Evolutionary conservation across 768 basidiomycete species (phyloP).

Genomic region (Epithele typhae): DNA sequence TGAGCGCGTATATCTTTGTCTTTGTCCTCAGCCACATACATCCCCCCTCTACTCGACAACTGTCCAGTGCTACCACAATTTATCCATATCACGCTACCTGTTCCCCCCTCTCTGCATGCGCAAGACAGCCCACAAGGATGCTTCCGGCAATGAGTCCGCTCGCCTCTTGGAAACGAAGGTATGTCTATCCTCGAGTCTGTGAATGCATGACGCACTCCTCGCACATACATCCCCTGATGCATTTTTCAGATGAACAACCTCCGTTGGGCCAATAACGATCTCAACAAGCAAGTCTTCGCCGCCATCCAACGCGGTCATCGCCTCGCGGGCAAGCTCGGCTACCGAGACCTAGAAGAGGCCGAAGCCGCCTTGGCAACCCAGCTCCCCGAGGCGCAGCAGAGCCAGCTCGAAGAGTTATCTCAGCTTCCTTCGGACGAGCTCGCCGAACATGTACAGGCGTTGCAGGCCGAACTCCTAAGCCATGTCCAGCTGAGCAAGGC

Average conservation of each 20-base stretch:
- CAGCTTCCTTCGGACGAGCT: conserved; percentile 8
- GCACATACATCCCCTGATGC: background rate
- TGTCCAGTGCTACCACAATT: no score
- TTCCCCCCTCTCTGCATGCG: no score
- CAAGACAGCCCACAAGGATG: no score
- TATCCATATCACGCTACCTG: no score
- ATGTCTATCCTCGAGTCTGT: no score
- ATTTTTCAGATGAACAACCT: conserved; percentile 24
- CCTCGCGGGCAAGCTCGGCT: conserved; percentile 42
- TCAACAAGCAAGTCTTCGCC: conserved; percentile 36
- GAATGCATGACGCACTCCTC: no score
- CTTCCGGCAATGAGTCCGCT: no score
- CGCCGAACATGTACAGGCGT: conserved; percentile 6
- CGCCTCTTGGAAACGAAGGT: no score
- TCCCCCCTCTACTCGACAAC: no score
- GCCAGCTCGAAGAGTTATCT: conserved; percentile 4
- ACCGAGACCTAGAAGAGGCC: conserved; percentile 38
- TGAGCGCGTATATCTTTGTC: no score
- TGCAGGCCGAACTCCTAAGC: conserved; percentile 11
- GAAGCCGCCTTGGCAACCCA: conserved; percentile 25
- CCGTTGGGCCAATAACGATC: conserved; percentile 31
- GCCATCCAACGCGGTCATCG: conserved; percentile 31
- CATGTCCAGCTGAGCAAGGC: conserved; percentile 12
- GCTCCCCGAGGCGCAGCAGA: conserved; percentile 1
- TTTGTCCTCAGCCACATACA: no score